Percentiles rank a stretch among this genome's conserved stretches.
Evolutionary conservation across 345 rosid genomes (phyloP).

Genomic region (Viola odorata): DNA sequence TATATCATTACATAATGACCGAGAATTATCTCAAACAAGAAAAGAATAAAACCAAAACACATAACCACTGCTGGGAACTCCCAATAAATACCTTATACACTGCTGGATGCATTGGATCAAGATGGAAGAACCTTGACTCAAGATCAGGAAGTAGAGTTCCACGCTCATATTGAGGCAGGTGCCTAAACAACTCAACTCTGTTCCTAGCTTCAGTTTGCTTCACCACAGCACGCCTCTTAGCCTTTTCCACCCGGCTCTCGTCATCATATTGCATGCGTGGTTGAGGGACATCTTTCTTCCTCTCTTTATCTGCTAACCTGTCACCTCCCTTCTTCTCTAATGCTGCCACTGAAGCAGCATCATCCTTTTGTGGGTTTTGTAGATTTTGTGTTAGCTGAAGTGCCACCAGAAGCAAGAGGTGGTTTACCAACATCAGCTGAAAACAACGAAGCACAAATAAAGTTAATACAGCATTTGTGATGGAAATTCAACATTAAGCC

Average conservation of each 20-base stretch:
- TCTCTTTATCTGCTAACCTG: constrained; percentile 63
- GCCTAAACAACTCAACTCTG: constrained; percentile 91
- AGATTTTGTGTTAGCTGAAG: constrained; percentile 37
- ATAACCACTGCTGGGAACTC: background rate
- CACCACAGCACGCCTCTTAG: constrained; percentile 82
- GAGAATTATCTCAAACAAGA: too few relatives aligned
- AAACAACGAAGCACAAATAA: background rate
- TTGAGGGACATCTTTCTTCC: constrained; percentile 93
- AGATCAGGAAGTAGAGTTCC: constrained; percentile 90
- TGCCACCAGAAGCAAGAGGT: constrained; percentile 30
- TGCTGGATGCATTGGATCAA: constrained; percentile 91
- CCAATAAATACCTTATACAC: constrained; percentile 63
- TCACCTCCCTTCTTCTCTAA: constrained; percentile 77
- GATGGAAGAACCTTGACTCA: constrained; percentile 69
- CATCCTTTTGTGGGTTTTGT: constrained; percentile 52
- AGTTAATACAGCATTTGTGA: background rate
- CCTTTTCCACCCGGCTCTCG: constrained; percentile 79
- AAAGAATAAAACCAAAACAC: background rate
- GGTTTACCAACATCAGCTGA: constrained; percentile 53
- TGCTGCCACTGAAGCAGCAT: constrained; percentile 39
- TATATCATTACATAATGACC: too few relatives aligned
- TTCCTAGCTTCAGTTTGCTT: constrained; percentile 84
- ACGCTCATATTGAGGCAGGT: constrained; percentile 95
- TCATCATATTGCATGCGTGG: constrained; percentile 97
- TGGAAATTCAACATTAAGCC: background rate